These are phyloP conservation scores for Haematococcus sp. DNA, from an alignment of 139 green algal genomes.

Conservation along the genomic window DNA sequence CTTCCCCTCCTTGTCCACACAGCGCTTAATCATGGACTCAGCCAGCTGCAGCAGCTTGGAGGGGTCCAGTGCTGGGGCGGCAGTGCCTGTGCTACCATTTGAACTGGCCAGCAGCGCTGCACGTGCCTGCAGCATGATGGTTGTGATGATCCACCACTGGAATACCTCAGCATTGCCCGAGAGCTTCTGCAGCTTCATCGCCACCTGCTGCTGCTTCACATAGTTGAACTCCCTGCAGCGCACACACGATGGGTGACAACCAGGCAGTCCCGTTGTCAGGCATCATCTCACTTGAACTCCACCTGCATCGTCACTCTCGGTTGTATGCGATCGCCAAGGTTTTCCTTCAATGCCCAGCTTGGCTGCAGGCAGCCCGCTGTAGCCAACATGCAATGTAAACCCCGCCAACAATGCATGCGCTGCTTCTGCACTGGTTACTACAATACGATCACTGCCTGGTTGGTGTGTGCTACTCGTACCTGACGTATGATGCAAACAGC, in stretches of 20 bases:
- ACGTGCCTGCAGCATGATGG: conserved; percentile 53
- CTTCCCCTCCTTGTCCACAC: conserved; percentile 22
- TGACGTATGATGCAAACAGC: conserved; percentile 59
- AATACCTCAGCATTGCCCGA: conserved; percentile 31
- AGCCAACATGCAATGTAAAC: too few relatives aligned
- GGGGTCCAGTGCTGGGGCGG: conserved; percentile 11
- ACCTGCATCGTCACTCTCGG: too few relatives aligned
- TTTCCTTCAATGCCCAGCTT: too few relatives aligned
- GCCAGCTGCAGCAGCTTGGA: conserved; percentile 61
- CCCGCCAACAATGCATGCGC: too few relatives aligned
- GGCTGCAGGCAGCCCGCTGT: too few relatives aligned
- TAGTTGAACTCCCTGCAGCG: conserved; percentile 53
- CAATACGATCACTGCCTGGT: too few relatives aligned
- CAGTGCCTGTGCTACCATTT: not conserved
- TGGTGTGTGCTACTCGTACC: too few relatives aligned
- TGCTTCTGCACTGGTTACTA: too few relatives aligned
- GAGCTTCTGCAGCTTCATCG: conserved; percentile 63
- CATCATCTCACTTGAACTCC: too few relatives aligned
- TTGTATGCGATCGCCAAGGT: too few relatives aligned
- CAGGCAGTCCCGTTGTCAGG: too few relatives aligned
- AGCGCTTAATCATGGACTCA: conserved; percentile 54
- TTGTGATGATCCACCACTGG: conserved; percentile 68
- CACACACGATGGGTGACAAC: too few relatives aligned
- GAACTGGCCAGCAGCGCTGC: conserved; percentile 2
- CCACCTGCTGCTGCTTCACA: conserved; percentile 75